These are phyloP conservation scores for Colletotrichum gloeosporioides DNA, from an alignment of 2,329 filamentous ascomycete species.

Conservation along the genomic window DNA sequence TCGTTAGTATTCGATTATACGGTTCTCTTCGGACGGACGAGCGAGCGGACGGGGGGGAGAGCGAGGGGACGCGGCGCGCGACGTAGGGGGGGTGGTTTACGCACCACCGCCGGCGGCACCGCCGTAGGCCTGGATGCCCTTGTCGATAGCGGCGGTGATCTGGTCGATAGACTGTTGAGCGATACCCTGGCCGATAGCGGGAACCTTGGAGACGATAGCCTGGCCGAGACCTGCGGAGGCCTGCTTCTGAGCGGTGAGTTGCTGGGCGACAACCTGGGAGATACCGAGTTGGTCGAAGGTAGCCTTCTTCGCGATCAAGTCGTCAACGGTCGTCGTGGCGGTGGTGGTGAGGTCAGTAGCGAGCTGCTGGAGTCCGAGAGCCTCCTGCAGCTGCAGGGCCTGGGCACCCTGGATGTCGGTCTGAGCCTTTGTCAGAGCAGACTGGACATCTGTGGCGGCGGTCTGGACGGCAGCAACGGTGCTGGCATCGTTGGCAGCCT, in stretches of 20 bases:
- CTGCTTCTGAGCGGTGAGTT: conserved; percentile 27
- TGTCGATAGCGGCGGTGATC: conserved; percentile 25
- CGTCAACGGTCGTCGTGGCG: conserved; percentile 22
- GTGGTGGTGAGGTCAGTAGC: conserved; percentile 24
- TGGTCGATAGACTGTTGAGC: conserved; percentile 28
- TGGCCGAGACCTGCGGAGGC: conserved; percentile 21
- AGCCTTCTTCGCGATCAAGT: conserved; percentile 28
- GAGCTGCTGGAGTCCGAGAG: conserved; percentile 24
- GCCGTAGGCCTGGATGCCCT: conserved; percentile 23
- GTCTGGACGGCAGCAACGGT: conserved; percentile 36
- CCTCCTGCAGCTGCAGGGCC: conserved; percentile 25
- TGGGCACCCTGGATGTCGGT: conserved; percentile 29
- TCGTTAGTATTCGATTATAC: conserved; percentile 1
- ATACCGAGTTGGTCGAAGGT: conserved; percentile 29
- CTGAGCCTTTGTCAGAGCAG: conserved; percentile 22
- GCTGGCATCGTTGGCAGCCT: conserved; percentile 51
- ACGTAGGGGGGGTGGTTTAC: conserved; percentile 6
- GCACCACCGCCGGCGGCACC: conserved; percentile 2
- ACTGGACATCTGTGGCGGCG: conserved; percentile 25
- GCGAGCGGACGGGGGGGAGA: background rate
- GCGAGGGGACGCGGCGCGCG: background rate
- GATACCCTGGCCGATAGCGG: conserved; percentile 29
- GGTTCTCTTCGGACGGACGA: background rate
- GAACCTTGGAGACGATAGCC: conserved; percentile 30
- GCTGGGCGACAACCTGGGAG: conserved; percentile 24